Evolutionary conservation across 805 yeast species (phyloP), one percentile per base, ranked within the genome.

Genomic region (Candida boleticola): DNA sequence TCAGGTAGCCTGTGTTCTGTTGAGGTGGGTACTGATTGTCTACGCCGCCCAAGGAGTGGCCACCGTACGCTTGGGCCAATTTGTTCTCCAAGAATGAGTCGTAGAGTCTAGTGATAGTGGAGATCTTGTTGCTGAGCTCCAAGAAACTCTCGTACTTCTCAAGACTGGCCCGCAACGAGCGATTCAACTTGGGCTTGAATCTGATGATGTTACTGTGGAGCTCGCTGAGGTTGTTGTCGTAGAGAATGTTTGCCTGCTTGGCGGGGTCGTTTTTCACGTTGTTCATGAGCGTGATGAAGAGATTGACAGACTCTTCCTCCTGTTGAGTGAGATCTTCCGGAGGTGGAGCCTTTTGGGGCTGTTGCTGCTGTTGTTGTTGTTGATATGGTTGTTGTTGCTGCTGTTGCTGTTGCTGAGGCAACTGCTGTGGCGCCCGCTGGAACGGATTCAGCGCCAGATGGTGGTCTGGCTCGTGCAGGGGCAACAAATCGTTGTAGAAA

Each of bases 111-210:
- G 82, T 77, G 25, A 88, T 82, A 4, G 89, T 82, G 41, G 85
- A 82, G 41, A 89, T 75, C 53, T 89, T 88, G 37, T 84, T 77
- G 63, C 85, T 88, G 79, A 86, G 71, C 37, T 85, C 87, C 48
- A 85, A 74, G 47, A 82, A 74, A 17, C 64, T 60, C 39, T 88
- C 92, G 53, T 88, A 79, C 49, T 77, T 82, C 29, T 75, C 73
- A 25, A 76, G 72, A 2, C 87, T 70, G 22, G 74, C 77, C 35
- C 79, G 72, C 23, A 86, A 61, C 11, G 83, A 75, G 33, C 71
- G 69, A 42, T 82, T 82, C 34, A 88, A 58, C 52, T 84, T 88
- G 3, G 96, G 93, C 44, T 83, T 79, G 41, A 85, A 59, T 9
- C 74, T 69, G 18, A 79, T 62, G 3, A 89, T 78, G 35, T 77